Evolutionary conservation across 164 flowering plant genomes (phyloP).

Genomic region (Amborella trichopoda): DNA sequence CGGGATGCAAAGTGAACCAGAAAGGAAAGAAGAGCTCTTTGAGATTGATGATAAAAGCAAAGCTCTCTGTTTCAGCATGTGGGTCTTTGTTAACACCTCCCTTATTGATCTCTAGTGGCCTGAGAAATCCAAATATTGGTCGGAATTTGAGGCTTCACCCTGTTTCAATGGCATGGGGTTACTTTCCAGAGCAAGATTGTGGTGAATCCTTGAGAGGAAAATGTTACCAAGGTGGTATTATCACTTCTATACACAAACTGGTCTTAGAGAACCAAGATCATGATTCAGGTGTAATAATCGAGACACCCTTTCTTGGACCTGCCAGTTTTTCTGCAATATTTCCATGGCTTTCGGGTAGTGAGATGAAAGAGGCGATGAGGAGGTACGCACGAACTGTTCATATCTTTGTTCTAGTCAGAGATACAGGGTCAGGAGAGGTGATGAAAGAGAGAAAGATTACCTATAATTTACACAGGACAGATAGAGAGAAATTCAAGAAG

Average conservation of each 20-base stretch:
- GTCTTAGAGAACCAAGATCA: conserved; percentile 8
- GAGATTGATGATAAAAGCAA: conserved; percentile 46
- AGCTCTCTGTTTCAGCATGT: conserved; percentile 57
- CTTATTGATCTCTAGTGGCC: conserved; percentile 52
- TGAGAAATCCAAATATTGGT: conserved; percentile 35
- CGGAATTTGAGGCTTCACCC: conserved; percentile 39
- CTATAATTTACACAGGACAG: conserved; percentile 12
- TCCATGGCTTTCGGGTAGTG: conserved; percentile 32
- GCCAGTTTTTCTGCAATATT: conserved; percentile 15
- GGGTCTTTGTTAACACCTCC: conserved; percentile 71
- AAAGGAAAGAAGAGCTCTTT: conserved; percentile 22
- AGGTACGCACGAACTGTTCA: conserved; percentile 23
- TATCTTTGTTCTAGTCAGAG: conserved; percentile 23
- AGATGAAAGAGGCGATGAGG: conserved; percentile 21
- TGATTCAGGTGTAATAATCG: conserved; percentile 16
- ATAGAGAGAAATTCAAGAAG: conserved; percentile 20
- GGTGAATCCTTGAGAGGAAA: conserved; percentile 20
- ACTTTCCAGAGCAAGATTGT: conserved; percentile 21
- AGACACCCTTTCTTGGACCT: conserved; percentile 25
- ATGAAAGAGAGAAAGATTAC: conserved; percentile 17
- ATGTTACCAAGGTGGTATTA: conserved; percentile 27
- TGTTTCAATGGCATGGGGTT: conserved; percentile 27
- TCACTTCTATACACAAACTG: conserved; percentile 25
- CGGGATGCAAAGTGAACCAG: conserved; percentile 5
- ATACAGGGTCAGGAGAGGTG: conserved; percentile 27